Conservation (phyloP, 2,329 filamentous ascomycete genomes). For the Myriosclerotinia duriaeana region DNA sequence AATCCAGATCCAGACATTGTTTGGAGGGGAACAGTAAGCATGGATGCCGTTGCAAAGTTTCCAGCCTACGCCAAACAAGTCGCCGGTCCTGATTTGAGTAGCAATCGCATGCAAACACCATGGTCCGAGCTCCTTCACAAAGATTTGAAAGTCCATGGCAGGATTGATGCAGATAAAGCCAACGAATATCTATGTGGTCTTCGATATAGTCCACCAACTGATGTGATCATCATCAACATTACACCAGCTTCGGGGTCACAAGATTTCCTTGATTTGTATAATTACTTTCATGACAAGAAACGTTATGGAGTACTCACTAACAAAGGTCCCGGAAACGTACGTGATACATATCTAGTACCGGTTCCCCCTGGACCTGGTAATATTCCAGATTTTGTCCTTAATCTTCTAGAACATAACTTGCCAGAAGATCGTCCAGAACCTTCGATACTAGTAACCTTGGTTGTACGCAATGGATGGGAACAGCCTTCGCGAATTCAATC, state of each 20-base stretch:
- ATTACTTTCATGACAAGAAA: constrained; percentile 80
- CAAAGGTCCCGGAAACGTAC: constrained; percentile 70
- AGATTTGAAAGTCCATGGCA: constrained; percentile 68
- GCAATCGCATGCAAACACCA: constrained; percentile 47
- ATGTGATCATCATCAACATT: constrained; percentile 78
- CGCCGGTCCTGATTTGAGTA: constrained; percentile 75
- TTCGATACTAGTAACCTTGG: constrained; percentile 79
- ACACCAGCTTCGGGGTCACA: constrained; percentile 59
- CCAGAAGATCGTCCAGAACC: constrained; percentile 70
- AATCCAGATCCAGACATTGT: constrained; percentile 67
- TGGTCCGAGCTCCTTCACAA: constrained; percentile 77
- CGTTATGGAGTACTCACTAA: constrained; percentile 87
- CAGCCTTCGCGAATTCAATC: constrained; percentile 21
- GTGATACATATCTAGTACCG: constrained; percentile 89
- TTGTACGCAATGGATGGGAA: constrained; percentile 64
- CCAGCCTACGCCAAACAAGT: constrained; percentile 76
- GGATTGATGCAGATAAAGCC: constrained; percentile 79
- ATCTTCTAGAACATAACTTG: constrained; percentile 81
- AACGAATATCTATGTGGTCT: constrained; percentile 89
- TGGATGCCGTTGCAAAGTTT: constrained; percentile 77
- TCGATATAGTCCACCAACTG: constrained; percentile 76
- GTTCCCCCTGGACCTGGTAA: constrained; percentile 68
- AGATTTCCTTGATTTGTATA: constrained; percentile 74
- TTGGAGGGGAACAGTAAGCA: constrained; percentile 74
- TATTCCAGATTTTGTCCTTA: constrained; percentile 82